phyloP scores from a whole-genome alignment of 257 asterid genomes.

The Penstemon davidsonii region DNA sequence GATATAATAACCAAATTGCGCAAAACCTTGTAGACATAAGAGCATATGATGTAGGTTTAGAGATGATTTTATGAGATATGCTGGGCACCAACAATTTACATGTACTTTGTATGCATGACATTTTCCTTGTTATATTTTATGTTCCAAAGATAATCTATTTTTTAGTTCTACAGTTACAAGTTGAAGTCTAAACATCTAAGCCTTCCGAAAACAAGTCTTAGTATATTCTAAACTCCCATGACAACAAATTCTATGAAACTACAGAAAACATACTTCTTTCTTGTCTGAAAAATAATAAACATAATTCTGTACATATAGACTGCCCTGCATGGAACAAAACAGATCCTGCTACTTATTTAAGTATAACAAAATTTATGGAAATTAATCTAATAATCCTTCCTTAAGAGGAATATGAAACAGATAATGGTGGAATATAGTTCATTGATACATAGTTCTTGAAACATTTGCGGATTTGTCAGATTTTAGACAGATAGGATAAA shows the following conservation, averaged over 20 bases:
- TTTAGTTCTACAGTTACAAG: not conserved
- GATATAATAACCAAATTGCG: slow-evolving; percentile 2
- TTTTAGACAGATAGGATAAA: not conserved
- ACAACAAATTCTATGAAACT: not conserved
- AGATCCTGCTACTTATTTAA: not conserved
- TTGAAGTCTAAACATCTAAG: not conserved
- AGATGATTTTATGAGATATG: not conserved
- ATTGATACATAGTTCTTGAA: not conserved
- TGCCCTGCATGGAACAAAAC: not conserved
- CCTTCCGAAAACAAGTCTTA: not conserved
- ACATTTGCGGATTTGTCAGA: not conserved
- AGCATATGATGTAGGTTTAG: not conserved
- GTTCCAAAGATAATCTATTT: not conserved
- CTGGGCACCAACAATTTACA: not conserved
- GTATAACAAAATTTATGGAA: not conserved
- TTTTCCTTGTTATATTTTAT: no score
- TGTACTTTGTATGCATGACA: not conserved
- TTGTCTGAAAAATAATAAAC: not conserved
- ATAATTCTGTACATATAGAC: not conserved
- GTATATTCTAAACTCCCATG: not conserved
- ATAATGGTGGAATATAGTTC: not conserved
- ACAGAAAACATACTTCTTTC: not conserved
- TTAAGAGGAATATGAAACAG: no score
- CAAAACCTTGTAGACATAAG: not conserved
- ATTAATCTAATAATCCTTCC: no score